Evolutionary conservation across 116 monocot species (phyloP), one percentile per base, ranked within the genome.

Genomic region (Phalaenopsis hybrid): DNA sequence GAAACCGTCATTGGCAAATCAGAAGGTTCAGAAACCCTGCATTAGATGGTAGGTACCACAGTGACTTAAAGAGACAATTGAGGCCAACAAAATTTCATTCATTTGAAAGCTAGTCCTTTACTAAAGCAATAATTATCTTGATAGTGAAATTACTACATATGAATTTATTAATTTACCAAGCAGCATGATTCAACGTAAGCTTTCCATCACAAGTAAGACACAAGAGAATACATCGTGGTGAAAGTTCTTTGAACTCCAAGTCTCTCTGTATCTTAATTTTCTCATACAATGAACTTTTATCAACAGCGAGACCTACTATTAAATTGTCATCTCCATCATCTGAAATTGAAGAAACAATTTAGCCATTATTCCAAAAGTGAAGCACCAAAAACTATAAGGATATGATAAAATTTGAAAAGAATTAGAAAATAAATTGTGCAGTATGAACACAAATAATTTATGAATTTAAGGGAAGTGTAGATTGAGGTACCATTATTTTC

Each of bases 151-250:
- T 15, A 37, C 37, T 50, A 80, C 18, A 78, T 44, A 37, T 37
- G 17, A 75, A 48, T 37, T 41, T n/a, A 63, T 63, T 37, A 75
- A 68, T 34, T 41, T 86, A 94, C 96, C 96, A 91, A 23, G 91
- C 86, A 79, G 87, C 78, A 83, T 92, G 88, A 75, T 89, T 94
- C 89, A 94, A 74, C n/a, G 84, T 87, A 75, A 96, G 87, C 83
- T 91, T 96, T 67, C 96, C 96, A 80, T 96, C 96, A 87, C 87
- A 80, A 12, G 96, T 91, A 81, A 96, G 85, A 80, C 90, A 94
- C 25, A 91, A 50, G 51, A 96, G 81, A 81, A 89, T 85, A 88
- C 84, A 90, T 12, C 86, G 87, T 46, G 96, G 91, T 21, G 87
- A 78, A 44, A 94, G 70, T 83, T 92, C 92, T 74, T 82, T 81